phyloP scores from a whole-genome alignment of 2,329 filamentous ascomycete species.

The Teratosphaeria pseudoeucalypti region DNA sequence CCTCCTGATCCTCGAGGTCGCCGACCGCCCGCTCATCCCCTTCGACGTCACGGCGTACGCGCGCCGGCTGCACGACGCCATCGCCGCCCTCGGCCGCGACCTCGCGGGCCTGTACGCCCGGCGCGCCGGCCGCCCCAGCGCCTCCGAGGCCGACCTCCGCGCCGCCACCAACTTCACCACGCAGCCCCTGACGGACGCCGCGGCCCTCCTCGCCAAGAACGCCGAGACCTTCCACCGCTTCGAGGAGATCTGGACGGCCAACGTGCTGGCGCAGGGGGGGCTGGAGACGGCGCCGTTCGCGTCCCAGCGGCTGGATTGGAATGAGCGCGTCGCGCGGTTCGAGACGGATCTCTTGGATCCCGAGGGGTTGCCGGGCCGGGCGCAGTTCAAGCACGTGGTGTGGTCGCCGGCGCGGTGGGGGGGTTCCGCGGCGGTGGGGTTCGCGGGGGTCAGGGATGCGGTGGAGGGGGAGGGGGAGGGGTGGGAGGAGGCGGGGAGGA shows the following conservation, averaged over 20 bases:
- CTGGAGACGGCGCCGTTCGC: conserved; percentile 64
- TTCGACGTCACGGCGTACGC: conserved; percentile 73
- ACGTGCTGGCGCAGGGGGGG: conserved; percentile 56
- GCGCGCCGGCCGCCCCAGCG: conserved; percentile 1
- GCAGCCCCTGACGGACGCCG: conserved; percentile 37
- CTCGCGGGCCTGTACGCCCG: conserved; percentile 2
- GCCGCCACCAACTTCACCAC: conserved; percentile 5
- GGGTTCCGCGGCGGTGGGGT: conserved; percentile 55
- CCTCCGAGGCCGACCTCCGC: conserved; percentile 3
- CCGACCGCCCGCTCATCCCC: conserved; percentile 70
- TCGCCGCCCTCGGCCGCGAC: conserved; percentile 3
- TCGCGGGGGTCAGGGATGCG: conserved; percentile 77
- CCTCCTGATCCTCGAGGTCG: conserved; percentile 73
- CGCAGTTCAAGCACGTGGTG: conserved; percentile 88
- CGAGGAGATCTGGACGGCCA: conserved; percentile 66
- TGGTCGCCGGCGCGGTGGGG: conserved; percentile 77
- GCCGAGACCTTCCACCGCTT: conserved; percentile 61
- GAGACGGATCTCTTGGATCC: conserved; percentile 76
- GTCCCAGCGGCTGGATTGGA: conserved; percentile 61
- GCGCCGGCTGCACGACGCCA: conserved; percentile 25
- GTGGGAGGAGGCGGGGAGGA: conserved; percentile 56
- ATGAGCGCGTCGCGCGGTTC: conserved; percentile 67
- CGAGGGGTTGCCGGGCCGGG: conserved; percentile 60
- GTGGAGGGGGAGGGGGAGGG: conserved; percentile 52
- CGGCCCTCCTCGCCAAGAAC: conserved; percentile 48